phyloP scores from a whole-genome alignment of 2,329 filamentous ascomycete species.

The Ascomycota sp. region DNA sequence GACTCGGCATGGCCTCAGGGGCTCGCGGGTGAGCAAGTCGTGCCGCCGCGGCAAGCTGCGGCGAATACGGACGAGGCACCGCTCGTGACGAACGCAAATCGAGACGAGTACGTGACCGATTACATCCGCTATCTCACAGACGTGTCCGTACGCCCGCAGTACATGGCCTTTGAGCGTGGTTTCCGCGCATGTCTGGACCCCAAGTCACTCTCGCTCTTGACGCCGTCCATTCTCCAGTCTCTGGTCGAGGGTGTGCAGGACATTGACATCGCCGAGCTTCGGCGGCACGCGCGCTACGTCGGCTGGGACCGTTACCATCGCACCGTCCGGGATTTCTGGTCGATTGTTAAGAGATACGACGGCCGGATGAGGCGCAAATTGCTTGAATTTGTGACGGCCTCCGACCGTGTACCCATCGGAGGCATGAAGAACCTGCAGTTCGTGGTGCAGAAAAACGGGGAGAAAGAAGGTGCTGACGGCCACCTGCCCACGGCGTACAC shows the following conservation, averaged over 20 bases:
- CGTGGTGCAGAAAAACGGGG: constrained; percentile 57
- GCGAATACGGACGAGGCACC: constrained; percentile 32
- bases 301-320: constrained; percentile 53
- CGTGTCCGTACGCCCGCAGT: constrained; percentile 57
- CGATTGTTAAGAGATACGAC: constrained; percentile 47
- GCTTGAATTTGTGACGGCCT: constrained; percentile 88
- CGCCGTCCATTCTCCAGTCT: constrained; percentile 47
- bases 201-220: constrained; percentile 53
- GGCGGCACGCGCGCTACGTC: constrained; percentile 55
- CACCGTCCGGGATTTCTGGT: constrained; percentile 68
- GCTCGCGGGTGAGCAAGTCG: constrained; percentile 9
- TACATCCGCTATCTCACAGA: constrained; percentile 73
- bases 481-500: constrained; percentile 74
- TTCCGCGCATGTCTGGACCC: constrained; percentile 57
- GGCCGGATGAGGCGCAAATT: constrained; percentile 53
- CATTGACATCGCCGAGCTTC: constrained; percentile 58
- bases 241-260: constrained; percentile 68
- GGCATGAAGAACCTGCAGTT: constrained; percentile 71
- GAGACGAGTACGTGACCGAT: constrained; percentile 58
- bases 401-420: constrained; percentile 72
- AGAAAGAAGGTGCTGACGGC: constrained; percentile 30
- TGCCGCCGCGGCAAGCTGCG: constrained; percentile 6
- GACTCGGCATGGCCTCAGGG: constrained; percentile 33
- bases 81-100: constrained; percentile 65
- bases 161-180: constrained; percentile 59